A percentile compares a stretch with the other conserved stretches of the same genome.
Evolutionary conservation across 2,329 filamentous ascomycete genomes (phyloP).

Genomic region (Tolypocladium nubicola): DNA sequence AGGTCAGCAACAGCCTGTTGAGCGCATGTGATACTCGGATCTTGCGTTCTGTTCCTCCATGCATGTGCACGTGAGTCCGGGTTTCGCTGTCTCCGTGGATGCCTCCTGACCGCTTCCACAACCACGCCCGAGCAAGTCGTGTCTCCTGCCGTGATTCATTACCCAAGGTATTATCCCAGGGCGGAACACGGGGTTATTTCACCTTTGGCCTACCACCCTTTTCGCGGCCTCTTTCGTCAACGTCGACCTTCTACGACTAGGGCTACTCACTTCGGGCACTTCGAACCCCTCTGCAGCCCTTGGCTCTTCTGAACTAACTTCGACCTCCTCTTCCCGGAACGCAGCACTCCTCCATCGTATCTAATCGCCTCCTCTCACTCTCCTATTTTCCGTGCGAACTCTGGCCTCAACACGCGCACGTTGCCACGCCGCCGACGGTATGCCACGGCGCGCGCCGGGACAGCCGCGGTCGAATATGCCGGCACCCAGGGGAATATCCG

Average conservation of each 20-base stretch:
- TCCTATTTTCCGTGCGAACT: not conserved
- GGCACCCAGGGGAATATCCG: conserved; percentile 1
- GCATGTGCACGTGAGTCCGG: not conserved
- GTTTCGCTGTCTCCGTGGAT: not conserved
- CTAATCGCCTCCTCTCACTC: not conserved
- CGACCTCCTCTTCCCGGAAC: not conserved
- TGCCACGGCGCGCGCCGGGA: not conserved
- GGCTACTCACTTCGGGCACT: too few species aligned
- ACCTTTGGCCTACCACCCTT: not conserved
- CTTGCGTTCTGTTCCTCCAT: not conserved
- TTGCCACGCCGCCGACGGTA: not conserved
- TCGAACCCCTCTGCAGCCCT: too few species aligned
- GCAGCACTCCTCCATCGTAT: not conserved
- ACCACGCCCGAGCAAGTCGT: not conserved
- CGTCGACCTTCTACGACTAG: too few species aligned
- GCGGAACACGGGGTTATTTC: not conserved
- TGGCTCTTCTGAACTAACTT: too few species aligned
- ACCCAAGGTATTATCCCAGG: not conserved
- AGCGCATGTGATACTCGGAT: too few species aligned
- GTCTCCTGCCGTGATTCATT: not conserved
- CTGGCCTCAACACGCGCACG: not conserved
- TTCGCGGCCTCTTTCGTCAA: not conserved
- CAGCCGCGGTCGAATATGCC: conserved; percentile 6
- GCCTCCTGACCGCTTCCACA: not conserved
- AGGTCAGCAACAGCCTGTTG: not conserved